These are phyloP conservation scores for Meyerozyma guilliermondii DNA, from an alignment of 1,139 yeast species.

Conservation along the genomic window DNA sequence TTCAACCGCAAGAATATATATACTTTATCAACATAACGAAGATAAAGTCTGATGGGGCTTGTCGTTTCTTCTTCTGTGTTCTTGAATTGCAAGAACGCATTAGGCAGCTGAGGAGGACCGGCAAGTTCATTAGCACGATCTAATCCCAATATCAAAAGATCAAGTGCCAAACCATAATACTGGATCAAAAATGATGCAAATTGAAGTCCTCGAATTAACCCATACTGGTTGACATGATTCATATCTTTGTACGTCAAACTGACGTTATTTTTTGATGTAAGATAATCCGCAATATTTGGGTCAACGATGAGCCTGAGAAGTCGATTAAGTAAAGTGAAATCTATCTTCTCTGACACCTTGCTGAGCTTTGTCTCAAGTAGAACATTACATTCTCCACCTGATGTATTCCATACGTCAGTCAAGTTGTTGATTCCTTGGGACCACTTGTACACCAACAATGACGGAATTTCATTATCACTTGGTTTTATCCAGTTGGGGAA, in stretches of 20 bases:
- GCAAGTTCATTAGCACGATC: constrained; percentile 88
- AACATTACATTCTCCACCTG: constrained; percentile 76
- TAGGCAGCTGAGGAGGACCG: constrained; percentile 69
- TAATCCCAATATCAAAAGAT: constrained; percentile 74
- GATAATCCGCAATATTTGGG: constrained; percentile 90
- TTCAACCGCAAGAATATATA: constrained; percentile 75
- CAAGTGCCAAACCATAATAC: constrained; percentile 82
- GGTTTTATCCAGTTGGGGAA: constrained; percentile 98
- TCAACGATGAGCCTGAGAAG: constrained; percentile 77
- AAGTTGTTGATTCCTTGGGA: constrained; percentile 89
- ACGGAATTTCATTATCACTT: constrained; percentile 90
- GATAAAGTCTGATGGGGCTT: constrained; percentile 73
- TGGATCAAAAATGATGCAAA: constrained; percentile 88
- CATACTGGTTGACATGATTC: constrained; percentile 89
- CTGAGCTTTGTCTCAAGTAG: constrained; percentile 70
- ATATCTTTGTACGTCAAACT: constrained; percentile 84
- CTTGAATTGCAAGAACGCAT: constrained; percentile 70
- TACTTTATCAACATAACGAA: constrained; percentile 78
- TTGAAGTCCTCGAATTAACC: constrained; percentile 82
- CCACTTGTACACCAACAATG: constrained; percentile 89
- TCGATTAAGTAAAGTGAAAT: constrained; percentile 80
- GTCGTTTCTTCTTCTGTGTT: constrained; percentile 52
- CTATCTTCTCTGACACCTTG: constrained; percentile 78
- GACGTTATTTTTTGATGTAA: constrained; percentile 87
- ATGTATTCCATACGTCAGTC: constrained; percentile 70